Evolutionary conservation across 768 basidiomycete genomes (phyloP).

Genomic region (Suillus hirtellus): DNA sequence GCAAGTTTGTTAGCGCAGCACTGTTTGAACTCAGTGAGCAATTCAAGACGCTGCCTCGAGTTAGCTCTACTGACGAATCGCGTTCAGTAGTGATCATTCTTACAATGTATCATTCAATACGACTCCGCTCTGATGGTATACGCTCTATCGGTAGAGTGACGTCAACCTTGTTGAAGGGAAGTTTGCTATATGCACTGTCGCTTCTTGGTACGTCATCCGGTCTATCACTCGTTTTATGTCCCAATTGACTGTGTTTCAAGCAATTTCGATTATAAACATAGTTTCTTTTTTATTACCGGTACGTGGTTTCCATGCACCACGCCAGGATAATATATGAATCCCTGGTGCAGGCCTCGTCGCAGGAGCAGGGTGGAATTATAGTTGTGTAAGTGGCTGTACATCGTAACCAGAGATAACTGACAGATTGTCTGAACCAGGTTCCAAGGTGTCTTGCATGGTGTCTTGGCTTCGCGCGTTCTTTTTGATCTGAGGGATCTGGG

Average conservation of each 20-base stretch:
- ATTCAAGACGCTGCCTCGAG: neutral
- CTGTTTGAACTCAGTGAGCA: constrained; percentile 16
- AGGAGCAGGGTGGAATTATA: constrained; percentile 10
- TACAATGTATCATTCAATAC: constrained; percentile 7
- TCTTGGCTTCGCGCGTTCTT: constrained; percentile 16
- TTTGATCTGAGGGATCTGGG: constrained; percentile 8
- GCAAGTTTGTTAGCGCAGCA: constrained; percentile 13
- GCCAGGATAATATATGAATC: neutral
- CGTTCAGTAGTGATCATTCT: constrained; percentile 5
- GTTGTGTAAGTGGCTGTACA: constrained; percentile 11
- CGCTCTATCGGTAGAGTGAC: neutral
- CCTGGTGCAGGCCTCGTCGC: neutral
- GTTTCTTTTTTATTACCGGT: constrained; percentile 14
- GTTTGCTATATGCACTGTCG: constrained; percentile 14
- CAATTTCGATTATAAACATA: constrained; percentile 10
- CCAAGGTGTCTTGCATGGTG: constrained; percentile 16
- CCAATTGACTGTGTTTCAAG: constrained; percentile 2
- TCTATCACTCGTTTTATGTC: neutral
- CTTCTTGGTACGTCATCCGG: constrained; percentile 11
- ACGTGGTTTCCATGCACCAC: neutral
- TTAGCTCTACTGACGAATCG: neutral
- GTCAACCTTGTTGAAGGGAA: constrained; percentile 11
- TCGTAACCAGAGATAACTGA: neutral
- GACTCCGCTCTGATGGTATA: neutral
- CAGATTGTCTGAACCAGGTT: constrained; percentile 1